Base-by-base conservation (phyloP, 208 protist genomes). In the Leishmania arabica region DNA sequence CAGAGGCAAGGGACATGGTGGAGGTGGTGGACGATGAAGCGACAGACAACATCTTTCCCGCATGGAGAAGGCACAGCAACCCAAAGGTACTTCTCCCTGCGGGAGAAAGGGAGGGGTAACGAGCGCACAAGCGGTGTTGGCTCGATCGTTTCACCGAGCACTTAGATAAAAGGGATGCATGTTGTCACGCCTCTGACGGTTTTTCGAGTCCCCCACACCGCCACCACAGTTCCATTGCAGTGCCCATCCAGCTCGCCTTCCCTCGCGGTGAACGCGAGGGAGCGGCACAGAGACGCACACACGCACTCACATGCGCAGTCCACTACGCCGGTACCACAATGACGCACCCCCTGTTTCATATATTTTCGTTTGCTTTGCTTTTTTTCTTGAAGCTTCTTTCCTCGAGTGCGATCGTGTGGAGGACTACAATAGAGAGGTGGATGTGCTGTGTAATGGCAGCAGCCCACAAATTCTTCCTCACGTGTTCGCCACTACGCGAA, bases 1-100 rank as follows among this genome's bases (percentile, higher is more conserved):
- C 13, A 75, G 77, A n/a, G 77, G 66, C 56, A 74, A 79, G 34
- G 62, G 37, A 24, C 27, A 62, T 68, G 9, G 58, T 64, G 27
- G 15, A 40, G 27, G 72, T 76, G 31, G 62, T 21, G 15, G 15
- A 40, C 31, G 13, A 34, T 68, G 31, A 19, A 68, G 31, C 62
- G 4, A 21, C 31, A 40, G 31, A 40, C 31, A 5, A 21, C 62
- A 68, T 40, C 62, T 21, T 7, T 40, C 27, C 27, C 31, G 62
- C 31, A 42, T 40, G 31, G 31, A 40, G 40, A 73, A 42, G 40
- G 27, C 42, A 21, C 24, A 45, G 53, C 40, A 53, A 13, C 24
- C 27, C 40, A 31, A 21, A 68, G 62, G 62, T 40, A 13, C 31
- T 34, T 7, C 11, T 40, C 31, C 62, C 31, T 40, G 31, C 13